These are phyloP conservation scores for Dendrobium officinale DNA, from an alignment of 106 monocot genomes.

Conservation along the genomic window DNA sequence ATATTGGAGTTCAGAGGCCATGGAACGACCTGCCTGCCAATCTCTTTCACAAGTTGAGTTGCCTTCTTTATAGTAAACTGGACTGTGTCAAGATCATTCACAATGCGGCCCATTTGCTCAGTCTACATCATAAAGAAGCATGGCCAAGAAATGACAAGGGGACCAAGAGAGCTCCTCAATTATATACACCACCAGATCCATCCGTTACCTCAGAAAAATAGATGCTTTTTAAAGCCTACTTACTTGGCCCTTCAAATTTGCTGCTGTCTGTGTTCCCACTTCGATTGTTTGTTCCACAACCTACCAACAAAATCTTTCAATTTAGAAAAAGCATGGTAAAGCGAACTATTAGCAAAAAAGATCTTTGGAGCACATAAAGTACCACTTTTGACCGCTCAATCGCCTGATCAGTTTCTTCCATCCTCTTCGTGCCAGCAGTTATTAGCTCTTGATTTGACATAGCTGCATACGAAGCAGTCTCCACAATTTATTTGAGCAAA, in stretches of 20 bases:
- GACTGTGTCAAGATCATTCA: conserved; percentile 64
- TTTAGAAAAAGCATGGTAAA: conserved; percentile 11
- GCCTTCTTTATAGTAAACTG: conserved; percentile 81
- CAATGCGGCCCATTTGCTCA: conserved; percentile 72
- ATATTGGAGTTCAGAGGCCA: background rate
- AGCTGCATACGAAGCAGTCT: conserved; percentile 25
- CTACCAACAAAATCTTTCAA: conserved; percentile 21
- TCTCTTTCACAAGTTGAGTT: conserved; percentile 60
- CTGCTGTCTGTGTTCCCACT: conserved; percentile 90
- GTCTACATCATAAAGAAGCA: conserved; percentile 26
- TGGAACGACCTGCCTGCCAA: conserved; percentile 48
- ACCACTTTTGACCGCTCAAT: conserved; percentile 92
- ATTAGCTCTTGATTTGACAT: conserved; percentile 92
- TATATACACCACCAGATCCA: background rate
- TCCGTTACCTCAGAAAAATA: background rate
- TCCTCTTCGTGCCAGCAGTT: conserved; percentile 57
- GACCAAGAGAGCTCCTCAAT: background rate
- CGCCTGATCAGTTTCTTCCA: conserved; percentile 96
- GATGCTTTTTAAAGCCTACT: conserved; percentile 13
- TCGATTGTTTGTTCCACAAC: conserved; percentile 94
- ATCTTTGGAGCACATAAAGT: background rate
- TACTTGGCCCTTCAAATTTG: conserved; percentile 75
- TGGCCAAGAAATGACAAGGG: background rate
- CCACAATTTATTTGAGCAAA: background rate
- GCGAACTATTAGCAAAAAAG: background rate